Conservation (phyloP, 2,329 filamentous ascomycete genomes). For the Monosporascus sp. region DNA sequence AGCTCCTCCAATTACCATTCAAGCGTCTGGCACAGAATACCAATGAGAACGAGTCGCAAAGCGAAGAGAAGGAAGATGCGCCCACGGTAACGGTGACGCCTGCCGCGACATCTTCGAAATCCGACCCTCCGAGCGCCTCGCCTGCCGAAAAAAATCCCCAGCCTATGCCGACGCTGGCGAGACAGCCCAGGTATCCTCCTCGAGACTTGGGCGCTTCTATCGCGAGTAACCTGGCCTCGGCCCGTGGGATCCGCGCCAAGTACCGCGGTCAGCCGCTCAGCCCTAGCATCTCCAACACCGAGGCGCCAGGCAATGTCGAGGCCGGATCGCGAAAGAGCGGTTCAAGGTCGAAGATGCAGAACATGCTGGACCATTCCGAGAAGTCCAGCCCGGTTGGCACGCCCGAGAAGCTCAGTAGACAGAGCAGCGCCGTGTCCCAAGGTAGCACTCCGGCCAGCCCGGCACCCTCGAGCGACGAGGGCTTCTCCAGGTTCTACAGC, state of each 20-base stretch:
- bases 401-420: conserved; percentile 23
- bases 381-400: conserved; percentile 52
- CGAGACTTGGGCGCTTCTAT: conserved; percentile 78
- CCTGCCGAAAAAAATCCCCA: conserved; percentile 22
- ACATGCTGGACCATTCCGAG: conserved; percentile 48
- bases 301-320: conserved; percentile 66
- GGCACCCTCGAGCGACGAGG: conserved; percentile 55
- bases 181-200: conserved; percentile 48
- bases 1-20: conserved; percentile 69
- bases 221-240: conserved; percentile 81
- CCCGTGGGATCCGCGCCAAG: conserved; percentile 68
- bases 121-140: conserved; percentile 9
- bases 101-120: not conserved
- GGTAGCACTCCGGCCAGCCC: conserved; percentile 21
- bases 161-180: conserved; percentile 31
- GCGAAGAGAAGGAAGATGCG: conserved; percentile 32
- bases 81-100: conserved; percentile 13
- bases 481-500: conserved; percentile 86
- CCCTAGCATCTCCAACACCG: conserved; percentile 69
- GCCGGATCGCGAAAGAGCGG: conserved; percentile 47
- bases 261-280: conserved; percentile 64
- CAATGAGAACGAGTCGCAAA: conserved; percentile 31
- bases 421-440: conserved; percentile 11
- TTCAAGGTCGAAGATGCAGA: conserved; percentile 50
- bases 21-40: conserved; percentile 39